Conservation (phyloP, 2,329 filamentous ascomycete genomes). For the Cordyceps javanica region DNA sequence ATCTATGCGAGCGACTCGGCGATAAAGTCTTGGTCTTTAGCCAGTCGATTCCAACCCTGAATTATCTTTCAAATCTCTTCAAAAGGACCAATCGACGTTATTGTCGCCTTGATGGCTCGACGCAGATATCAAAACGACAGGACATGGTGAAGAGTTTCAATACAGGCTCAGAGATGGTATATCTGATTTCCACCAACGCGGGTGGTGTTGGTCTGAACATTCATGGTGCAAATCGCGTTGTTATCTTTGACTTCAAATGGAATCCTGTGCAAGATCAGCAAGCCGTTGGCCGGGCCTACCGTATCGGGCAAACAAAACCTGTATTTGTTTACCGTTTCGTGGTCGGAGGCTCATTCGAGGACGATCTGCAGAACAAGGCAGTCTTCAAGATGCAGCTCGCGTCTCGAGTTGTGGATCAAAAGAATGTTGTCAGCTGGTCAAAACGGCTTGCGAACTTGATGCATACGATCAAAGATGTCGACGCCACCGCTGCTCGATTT, state of each 20-base stretch:
- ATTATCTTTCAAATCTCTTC: conserved; percentile 61
- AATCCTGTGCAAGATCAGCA: conserved; percentile 81
- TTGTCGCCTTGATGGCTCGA: conserved; percentile 62
- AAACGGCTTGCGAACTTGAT: conserved; percentile 51
- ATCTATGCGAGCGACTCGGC: conserved; percentile 50
- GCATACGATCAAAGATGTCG: conserved; percentile 47
- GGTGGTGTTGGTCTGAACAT: conserved; percentile 83
- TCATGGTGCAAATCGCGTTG: conserved; percentile 73
- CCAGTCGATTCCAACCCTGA: conserved; percentile 61
- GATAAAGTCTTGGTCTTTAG: conserved; percentile 83
- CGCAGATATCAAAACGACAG: conserved; percentile 52
- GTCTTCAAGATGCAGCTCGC: conserved; percentile 81
- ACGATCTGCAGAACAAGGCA: conserved; percentile 63
- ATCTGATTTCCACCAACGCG: conserved; percentile 76
- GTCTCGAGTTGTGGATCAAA: conserved; percentile 75
- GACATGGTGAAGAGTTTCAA: conserved; percentile 65
- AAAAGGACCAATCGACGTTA: conserved; percentile 40
- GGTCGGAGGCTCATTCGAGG: conserved; percentile 73
- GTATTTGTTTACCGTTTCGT: conserved; percentile 84
- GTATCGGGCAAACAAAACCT: conserved; percentile 72
- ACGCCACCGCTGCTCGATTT: conserved; percentile 28
- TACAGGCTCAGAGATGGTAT: conserved; percentile 47
- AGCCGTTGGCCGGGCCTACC: conserved; percentile 79
- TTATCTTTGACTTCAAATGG: conserved; percentile 79
- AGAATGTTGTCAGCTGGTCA: conserved; percentile 64